A percentile compares a stretch with the other conserved stretches of the same genome.
These are phyloP conservation scores for Cicer yamashitae DNA, from an alignment of 306 rosid genomes.

Conservation along the genomic window DNA sequence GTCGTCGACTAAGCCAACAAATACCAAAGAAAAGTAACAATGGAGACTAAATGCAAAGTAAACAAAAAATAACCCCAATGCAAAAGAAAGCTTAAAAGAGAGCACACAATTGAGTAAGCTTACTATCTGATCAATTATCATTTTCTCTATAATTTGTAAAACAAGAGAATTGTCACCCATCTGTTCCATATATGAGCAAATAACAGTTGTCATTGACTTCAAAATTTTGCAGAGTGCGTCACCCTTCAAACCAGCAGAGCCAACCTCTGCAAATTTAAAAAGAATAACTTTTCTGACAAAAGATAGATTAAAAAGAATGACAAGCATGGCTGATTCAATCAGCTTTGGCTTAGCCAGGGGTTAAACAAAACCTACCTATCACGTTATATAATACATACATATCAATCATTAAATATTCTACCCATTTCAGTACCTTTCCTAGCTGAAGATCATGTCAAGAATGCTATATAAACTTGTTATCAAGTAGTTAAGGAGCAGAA, in stretches of 20 bases:
- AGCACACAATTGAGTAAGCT: conserved; percentile 44
- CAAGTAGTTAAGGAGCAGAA: conserved; percentile 20
- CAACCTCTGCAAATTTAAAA: conserved; percentile 54
- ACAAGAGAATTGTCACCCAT: conserved; percentile 74
- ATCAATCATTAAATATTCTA: conserved; percentile 28
- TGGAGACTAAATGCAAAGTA: conserved; percentile 8
- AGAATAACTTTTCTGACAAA: conserved; percentile 23
- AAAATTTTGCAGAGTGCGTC: conserved; percentile 46
- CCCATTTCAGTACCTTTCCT: conserved; percentile 31
- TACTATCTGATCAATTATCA: conserved; percentile 64
- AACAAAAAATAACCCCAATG: not conserved
- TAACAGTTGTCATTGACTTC: conserved; percentile 54
- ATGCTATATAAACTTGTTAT: conserved; percentile 24
- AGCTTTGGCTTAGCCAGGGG: not conserved
- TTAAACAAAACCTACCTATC: conserved; percentile 34
- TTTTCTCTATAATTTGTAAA: conserved; percentile 61
- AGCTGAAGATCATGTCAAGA: conserved; percentile 30
- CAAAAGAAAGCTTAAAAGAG: conserved; percentile 4
- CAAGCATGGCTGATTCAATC: conserved; percentile 25
- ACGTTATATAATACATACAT: conserved; percentile 26
- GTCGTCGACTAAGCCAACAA: conserved; percentile 13
- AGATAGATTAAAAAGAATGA: conserved; percentile 25
- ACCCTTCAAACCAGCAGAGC: conserved; percentile 49
- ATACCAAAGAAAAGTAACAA: conserved; percentile 13
- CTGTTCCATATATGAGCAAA: conserved; percentile 63